Percentiles rank a stretch among this genome's conserved stretches.
Evolutionary conservation across 345 rosid species (phyloP).

Genomic region (Noccaea caerulescens): DNA sequence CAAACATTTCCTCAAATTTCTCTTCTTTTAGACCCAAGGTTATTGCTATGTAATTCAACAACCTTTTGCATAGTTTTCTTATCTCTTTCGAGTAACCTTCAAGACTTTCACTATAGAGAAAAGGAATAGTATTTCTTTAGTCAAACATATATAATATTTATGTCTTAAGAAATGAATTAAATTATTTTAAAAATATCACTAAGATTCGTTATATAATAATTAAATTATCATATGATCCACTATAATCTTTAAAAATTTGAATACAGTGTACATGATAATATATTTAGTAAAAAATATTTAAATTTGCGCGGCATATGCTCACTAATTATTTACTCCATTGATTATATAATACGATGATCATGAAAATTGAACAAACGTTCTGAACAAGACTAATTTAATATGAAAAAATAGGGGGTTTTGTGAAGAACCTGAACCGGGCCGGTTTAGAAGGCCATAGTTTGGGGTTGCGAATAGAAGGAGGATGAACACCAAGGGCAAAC

Average conservation of each 20-base stretch:
- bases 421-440: conserved; percentile 65
- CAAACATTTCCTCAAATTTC: conserved; percentile 73
- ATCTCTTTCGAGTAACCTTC: conserved; percentile 70
- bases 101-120: conserved; percentile 57
- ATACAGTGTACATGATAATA: neutral
- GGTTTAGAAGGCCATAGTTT: conserved; percentile 84
- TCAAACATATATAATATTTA: neutral
- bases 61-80: conserved; percentile 66
- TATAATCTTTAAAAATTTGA: neutral
- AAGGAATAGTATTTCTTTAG: neutral
- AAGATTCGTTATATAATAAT: conserved; percentile 5
- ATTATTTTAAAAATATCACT: neutral
- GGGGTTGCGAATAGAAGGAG: conserved; percentile 70
- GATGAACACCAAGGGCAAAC: conserved; percentile 92
- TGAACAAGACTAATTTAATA: neutral
- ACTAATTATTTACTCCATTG: neutral
- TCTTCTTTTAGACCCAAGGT: conserved; percentile 65
- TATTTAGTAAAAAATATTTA: conserved; percentile 1
- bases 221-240: conserved; percentile 17
- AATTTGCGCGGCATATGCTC: conserved; percentile 30
- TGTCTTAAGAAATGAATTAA: neutral
- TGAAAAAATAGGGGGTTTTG: neutral
- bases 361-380: conserved; percentile 2
- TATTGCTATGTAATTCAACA: conserved; percentile 60
- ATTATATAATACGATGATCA: conserved; percentile 12